phyloP scores from a whole-genome alignment of 2,329 filamentous ascomycete genomes.

The Beauveria caledonica region DNA sequence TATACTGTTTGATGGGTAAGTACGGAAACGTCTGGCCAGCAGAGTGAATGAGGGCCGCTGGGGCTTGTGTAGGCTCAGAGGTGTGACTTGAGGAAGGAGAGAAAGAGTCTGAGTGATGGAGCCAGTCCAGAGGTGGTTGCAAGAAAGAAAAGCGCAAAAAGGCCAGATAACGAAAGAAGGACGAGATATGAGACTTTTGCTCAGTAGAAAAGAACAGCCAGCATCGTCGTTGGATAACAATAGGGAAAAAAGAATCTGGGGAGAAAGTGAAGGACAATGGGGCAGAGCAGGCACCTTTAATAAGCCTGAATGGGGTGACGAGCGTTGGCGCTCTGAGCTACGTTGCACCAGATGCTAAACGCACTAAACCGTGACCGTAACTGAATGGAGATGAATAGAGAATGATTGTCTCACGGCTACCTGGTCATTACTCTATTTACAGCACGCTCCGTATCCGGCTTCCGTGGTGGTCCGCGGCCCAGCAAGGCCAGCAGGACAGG shows the following conservation, averaged over 20 bases:
- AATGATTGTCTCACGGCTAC: background rate
- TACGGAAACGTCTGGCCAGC: background rate
- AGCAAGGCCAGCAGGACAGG: background rate
- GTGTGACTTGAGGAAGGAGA: background rate
- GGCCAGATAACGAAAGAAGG: background rate
- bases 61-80: background rate
- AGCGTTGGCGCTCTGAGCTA: background rate
- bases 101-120: background rate
- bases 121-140: constrained; percentile 13
- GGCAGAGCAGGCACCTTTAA: constrained; percentile 5
- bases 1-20: background rate
- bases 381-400: background rate
- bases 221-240: background rate
- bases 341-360: background rate
- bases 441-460: background rate
- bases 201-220: background rate
- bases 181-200: constrained; percentile 12
- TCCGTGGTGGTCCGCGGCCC: background rate
- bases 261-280: constrained; percentile 7
- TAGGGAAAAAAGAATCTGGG: background rate
- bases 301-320: background rate
- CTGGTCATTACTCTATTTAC: constrained; percentile 1
- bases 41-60: constrained; percentile 1
- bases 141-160: background rate
- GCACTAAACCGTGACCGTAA: background rate